phyloP scores from a whole-genome alignment of 1,284 basidiomycete genomes.

The Cystobasidium pallidum region DNA sequence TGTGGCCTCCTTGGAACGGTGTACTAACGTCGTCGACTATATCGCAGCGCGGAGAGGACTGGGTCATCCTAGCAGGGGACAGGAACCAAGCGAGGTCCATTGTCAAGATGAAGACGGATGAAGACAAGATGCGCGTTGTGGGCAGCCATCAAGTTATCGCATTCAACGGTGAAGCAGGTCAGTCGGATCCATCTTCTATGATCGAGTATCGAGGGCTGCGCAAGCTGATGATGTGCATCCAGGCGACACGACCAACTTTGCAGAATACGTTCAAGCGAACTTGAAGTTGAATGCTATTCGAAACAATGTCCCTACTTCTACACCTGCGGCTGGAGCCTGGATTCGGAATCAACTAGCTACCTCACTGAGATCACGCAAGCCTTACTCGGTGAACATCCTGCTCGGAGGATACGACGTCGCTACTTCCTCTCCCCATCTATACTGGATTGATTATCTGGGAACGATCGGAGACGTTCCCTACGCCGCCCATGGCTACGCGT shows the following conservation, averaged over 20 bases:
- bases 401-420: slow-evolving; percentile 87
- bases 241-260: slow-evolving; percentile 97
- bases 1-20: not conserved
- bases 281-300: slow-evolving; percentile 94
- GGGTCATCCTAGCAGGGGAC: slow-evolving; percentile 35
- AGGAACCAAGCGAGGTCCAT: slow-evolving; percentile 42
- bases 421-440: slow-evolving; percentile 67
- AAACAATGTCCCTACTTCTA: slow-evolving; percentile 81
- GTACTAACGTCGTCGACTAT: not conserved
- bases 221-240: slow-evolving; percentile 42
- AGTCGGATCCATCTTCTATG: slow-evolving; percentile 52
- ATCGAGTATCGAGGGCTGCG: slow-evolving; percentile 6
- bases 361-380: slow-evolving; percentile 81
- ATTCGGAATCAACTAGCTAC: slow-evolving; percentile 87
- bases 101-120: slow-evolving; percentile 61
- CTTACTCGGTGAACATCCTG: slow-evolving; percentile 90
- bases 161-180: slow-evolving; percentile 89
- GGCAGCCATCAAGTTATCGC: slow-evolving; percentile 93
- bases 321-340: slow-evolving; percentile 89
- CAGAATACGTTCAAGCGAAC: slow-evolving; percentile 94
- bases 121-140: slow-evolving; percentile 94
- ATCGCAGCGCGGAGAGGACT: slow-evolving; percentile 25
- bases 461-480: slow-evolving; percentile 87
- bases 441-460: slow-evolving; percentile 96
- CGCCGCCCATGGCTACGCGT: slow-evolving; percentile 92